phyloP scores from a whole-genome alignment of 345 rosid genomes.

The Salix suchowensis region DNA sequence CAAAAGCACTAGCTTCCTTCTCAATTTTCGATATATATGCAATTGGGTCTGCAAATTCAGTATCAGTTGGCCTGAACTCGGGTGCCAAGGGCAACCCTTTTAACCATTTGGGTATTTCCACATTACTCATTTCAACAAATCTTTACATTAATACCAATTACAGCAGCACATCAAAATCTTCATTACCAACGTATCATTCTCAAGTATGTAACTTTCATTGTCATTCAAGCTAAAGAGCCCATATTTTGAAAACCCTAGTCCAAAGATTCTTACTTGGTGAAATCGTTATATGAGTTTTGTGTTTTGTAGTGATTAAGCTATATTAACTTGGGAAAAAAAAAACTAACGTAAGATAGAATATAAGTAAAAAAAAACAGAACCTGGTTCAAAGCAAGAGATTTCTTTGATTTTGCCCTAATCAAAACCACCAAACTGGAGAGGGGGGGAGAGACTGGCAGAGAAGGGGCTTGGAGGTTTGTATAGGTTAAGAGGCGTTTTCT shows the following conservation, averaged over 20 bases:
- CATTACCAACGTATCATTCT: conserved; percentile 4
- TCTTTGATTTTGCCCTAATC: conserved; percentile 11
- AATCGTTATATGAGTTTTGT: conserved; percentile 6
- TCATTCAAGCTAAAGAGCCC: neutral
- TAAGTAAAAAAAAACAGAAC: conserved; percentile 21
- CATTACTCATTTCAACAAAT: conserved; percentile 58
- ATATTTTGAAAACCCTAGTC: conserved; percentile 41
- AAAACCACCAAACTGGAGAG: conserved; percentile 24
- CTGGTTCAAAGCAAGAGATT: conserved; percentile 23
- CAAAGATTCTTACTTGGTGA: conserved; percentile 6
- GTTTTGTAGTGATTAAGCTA: neutral
- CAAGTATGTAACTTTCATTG: conserved; percentile 10
- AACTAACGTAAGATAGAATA: neutral
- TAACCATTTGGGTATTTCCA: conserved; percentile 91
- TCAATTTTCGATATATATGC: conserved; percentile 96
- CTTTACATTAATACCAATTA: conserved; percentile 14
- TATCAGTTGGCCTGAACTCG: conserved; percentile 86
- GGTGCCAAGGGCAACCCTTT: conserved; percentile 84
- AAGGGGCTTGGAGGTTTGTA: conserved; percentile 14
- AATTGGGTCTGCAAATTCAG: conserved; percentile 97
- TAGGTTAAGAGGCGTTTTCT: conserved; percentile 28
- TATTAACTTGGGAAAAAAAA: conserved; percentile 3
- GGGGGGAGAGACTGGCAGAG: conserved; percentile 3
- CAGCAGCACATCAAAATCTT: neutral
- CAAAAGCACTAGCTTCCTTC: conserved; percentile 87